Evolutionary conservation across 2,329 filamentous ascomycete species (phyloP).

Genomic region (Colletotrichum kahawae): DNA sequence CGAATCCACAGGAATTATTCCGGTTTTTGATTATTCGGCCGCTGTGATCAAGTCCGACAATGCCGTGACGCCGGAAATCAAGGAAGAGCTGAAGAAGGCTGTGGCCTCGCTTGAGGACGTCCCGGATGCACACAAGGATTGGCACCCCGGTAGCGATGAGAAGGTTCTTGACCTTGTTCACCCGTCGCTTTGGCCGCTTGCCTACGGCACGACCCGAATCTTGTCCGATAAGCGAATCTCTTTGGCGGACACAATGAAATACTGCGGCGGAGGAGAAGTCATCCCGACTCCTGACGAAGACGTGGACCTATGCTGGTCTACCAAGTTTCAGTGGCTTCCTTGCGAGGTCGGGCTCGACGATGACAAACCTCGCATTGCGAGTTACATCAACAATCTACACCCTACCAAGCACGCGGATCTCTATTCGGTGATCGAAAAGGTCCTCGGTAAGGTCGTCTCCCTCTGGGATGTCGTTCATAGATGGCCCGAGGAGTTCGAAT

Average conservation of each 20-base stretch:
- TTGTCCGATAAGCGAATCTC: slow-evolving; percentile 34
- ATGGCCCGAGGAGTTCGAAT: slow-evolving; percentile 33
- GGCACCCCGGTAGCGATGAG: slow-evolving; percentile 62
- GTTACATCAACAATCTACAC: slow-evolving; percentile 61
- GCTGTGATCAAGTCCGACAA: slow-evolving; percentile 40
- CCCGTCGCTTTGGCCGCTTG: slow-evolving; percentile 66
- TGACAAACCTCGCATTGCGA: slow-evolving; percentile 43
- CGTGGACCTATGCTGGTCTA: slow-evolving; percentile 23
- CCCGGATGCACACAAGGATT: slow-evolving; percentile 58
- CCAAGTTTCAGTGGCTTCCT: slow-evolving; percentile 52
- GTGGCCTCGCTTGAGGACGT: slow-evolving; percentile 55
- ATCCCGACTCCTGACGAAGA: slow-evolving; percentile 21
- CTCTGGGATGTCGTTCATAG: slow-evolving; percentile 47
- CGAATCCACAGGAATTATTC: slow-evolving; percentile 35
- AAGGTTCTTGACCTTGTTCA: slow-evolving; percentile 68
- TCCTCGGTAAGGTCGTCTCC: slow-evolving; percentile 46
- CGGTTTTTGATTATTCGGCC: slow-evolving; percentile 36
- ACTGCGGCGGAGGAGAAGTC: slow-evolving; percentile 36
- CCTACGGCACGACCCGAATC: slow-evolving; percentile 53
- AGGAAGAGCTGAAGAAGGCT: slow-evolving; percentile 43
- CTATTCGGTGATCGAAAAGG: slow-evolving; percentile 45
- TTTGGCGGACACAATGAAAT: slow-evolving; percentile 39
- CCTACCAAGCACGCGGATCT: slow-evolving; percentile 41
- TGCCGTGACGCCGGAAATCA: slow-evolving; percentile 27
- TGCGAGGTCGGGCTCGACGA: slow-evolving; percentile 49